phyloP scores from a whole-genome alignment of 1,284 basidiomycete genomes.

The Phellopilus nigrolimitatus region DNA sequence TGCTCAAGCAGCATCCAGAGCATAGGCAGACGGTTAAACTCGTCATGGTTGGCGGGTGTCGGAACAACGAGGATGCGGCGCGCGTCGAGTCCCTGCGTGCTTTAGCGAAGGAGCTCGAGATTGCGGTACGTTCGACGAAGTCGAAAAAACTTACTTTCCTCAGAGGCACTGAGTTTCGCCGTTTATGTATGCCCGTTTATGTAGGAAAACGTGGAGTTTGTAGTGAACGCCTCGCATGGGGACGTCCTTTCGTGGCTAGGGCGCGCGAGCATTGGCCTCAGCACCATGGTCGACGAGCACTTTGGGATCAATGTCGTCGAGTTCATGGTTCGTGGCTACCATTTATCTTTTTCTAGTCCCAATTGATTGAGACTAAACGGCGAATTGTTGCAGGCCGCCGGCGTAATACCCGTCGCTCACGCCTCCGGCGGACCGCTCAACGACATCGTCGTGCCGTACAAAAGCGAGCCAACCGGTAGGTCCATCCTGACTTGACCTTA shows the following conservation, averaged over 20 bases:
- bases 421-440: constrained; percentile 88
- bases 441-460: constrained; percentile 85
- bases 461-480: constrained; percentile 65
- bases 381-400: constrained; percentile 66
- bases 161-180: neutral
- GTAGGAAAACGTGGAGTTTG: constrained; percentile 70
- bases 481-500: constrained; percentile 11
- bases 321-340: constrained; percentile 71
- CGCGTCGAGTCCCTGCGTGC: constrained; percentile 60
- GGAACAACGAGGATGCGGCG: constrained; percentile 71
- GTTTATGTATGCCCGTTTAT: neutral
- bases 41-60: constrained; percentile 79
- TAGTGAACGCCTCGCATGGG: constrained; percentile 80
- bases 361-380: neutral
- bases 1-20: constrained; percentile 61
- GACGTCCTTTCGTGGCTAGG: constrained; percentile 69
- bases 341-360: constrained; percentile 3
- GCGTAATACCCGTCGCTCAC: constrained; percentile 89
- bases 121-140: constrained; percentile 46
- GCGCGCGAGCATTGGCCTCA: constrained; percentile 78
- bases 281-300: constrained; percentile 98
- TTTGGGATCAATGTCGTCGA: constrained; percentile 99
- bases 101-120: constrained; percentile 57
- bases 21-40: constrained; percentile 46
- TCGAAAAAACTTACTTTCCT: neutral